Base-by-base conservation (phyloP, 805 yeast species). In the Myxozyma vanderwaltii region DNA sequence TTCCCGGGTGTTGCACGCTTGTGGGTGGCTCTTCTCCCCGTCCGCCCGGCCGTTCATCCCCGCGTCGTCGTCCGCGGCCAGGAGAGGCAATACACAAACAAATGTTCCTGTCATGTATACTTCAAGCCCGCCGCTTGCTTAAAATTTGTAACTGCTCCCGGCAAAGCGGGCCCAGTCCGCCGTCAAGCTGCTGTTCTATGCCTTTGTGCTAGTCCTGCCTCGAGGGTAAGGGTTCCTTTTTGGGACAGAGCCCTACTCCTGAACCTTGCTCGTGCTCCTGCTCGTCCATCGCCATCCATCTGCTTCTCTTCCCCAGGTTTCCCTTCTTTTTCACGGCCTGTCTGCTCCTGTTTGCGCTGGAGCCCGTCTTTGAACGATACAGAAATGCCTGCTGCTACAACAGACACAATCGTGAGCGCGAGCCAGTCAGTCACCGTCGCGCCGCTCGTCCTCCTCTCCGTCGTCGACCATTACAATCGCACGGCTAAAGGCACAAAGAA, bases 401-500 rank as follows among this genome's bases (percentile, higher is more conserved):
- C 67, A 4, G 67, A 64, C 36, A 46, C 61, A 4, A 51, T 63
- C 39, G 61, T 63, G 44, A 52, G 49, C 49, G 46, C 43, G 31
- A 58, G 45, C 36, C 58, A 53, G 51, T 52, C 86, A 3, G 97
- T 92, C 23, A 81, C 96, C 0, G 96, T 94, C 43, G 97, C 99
- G 1, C 99, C 99, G 21, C 78, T 94, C 71, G 99, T 94, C 45
- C 82, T 94, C 27, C 81, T 94, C 46, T 91, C 97, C 0, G 96
- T 89, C 15, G 95, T 92, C 41, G 99, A 94, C 75, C 99, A 95
- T 71, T 91, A 88, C 75, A 89, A 91, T 71, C 81, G 99, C 70
- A 86, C 88, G 1, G 86, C 94, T 51, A 84, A 86, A 65, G 82
- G 82, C 59, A 77, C 81, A 24, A 85, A 83, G 70, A 90, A 89